Percentiles rank a stretch among this genome's conserved stretches.
Evolutionary conservation across 1,284 basidiomycete genomes (phyloP).

Genomic region (Athelia sp.): DNA sequence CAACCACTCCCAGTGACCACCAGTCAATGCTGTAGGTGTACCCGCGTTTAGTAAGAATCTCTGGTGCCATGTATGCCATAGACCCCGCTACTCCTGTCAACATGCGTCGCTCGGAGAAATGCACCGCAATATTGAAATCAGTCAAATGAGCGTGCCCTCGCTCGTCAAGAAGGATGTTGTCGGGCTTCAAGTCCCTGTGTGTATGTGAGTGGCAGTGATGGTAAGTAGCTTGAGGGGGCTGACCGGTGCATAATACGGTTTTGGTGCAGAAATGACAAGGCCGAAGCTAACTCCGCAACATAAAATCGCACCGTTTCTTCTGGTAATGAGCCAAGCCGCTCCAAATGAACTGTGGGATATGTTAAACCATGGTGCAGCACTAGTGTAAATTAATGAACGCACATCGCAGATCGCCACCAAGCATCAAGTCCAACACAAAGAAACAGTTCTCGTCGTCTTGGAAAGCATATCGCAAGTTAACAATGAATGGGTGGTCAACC

Average conservation of each 20-base stretch:
- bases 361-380: constrained; percentile 16
- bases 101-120: constrained; percentile 80
- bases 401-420: constrained; percentile 96
- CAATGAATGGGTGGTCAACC: constrained; percentile 96
- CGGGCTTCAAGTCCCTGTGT: constrained; percentile 88
- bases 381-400: constrained; percentile 24
- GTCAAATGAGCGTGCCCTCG: constrained; percentile 95
- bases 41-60: constrained; percentile 80
- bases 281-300: constrained; percentile 86
- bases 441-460: constrained; percentile 99
- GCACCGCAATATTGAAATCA: constrained; percentile 98
- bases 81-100: constrained; percentile 96
- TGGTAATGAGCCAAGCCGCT: constrained; percentile 76
- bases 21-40: constrained; percentile 93
- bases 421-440: constrained; percentile 97
- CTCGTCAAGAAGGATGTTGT: constrained; percentile 96
- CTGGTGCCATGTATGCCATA: constrained; percentile 99
- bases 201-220: constrained; percentile 19
- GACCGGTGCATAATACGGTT: constrained; percentile 94
- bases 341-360: constrained; percentile 75
- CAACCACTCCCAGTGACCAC: constrained; percentile 94
- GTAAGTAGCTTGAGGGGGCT: constrained; percentile 21
- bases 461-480: constrained; percentile 96
- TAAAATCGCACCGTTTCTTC: constrained; percentile 90
- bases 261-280: constrained; percentile 87